Evolutionary conservation across 345 rosid genomes (phyloP).

Genomic region (Ricinus communis): DNA sequence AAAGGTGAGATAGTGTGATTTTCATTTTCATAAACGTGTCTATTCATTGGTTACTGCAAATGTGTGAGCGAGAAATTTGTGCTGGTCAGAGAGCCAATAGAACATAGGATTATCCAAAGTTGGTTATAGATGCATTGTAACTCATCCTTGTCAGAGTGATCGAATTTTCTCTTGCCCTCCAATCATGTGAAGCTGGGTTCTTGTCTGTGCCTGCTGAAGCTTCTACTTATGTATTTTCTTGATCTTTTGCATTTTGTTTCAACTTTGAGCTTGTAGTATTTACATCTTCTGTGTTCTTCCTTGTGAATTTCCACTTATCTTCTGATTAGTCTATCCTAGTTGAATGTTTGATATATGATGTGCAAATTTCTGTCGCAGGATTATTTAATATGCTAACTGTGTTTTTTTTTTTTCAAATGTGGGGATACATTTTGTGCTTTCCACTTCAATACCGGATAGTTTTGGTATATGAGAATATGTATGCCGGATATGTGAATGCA

Average conservation of each 20-base stretch:
- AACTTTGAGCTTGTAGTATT: neutral
- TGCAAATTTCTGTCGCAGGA: too few species aligned
- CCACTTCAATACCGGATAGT: too few species aligned
- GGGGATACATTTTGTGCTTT: too few species aligned
- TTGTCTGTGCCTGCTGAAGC: neutral
- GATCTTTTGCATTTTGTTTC: neutral
- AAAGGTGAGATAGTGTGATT: too few species aligned
- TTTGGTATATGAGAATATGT: neutral
- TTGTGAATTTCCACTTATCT: neutral
- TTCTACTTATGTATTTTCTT: neutral
- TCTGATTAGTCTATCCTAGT: slow-evolving; percentile 2
- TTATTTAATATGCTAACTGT: too few species aligned
- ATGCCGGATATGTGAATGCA: neutral
- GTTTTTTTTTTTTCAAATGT: too few species aligned
- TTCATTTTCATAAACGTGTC: too few species aligned
- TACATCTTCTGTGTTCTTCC: neutral
- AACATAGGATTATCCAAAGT: neutral
- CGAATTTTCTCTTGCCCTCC: neutral
- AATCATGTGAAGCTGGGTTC: neutral
- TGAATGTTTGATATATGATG: too few species aligned
- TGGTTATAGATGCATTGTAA: neutral
- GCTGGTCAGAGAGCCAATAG: neutral
- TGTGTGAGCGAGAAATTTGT: neutral
- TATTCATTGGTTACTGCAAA: too few species aligned
- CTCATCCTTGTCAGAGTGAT: neutral